Conservation (phyloP, 1,139 yeast genomes). For the Sugiyamaella castrensis region DNA sequence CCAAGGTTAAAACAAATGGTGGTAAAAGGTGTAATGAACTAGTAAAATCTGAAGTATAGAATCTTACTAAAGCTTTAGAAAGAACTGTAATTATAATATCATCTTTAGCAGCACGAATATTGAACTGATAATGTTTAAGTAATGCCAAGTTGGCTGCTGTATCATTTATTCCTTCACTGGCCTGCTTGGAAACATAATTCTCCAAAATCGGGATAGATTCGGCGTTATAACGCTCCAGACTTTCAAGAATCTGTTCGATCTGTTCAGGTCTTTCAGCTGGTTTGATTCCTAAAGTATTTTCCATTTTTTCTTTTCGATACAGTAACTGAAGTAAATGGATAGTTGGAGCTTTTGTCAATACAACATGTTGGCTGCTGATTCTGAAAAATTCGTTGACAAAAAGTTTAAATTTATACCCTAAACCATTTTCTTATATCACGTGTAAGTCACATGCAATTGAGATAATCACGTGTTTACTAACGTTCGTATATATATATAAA, state of each 20-base stretch:
- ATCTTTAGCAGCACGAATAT: constrained; percentile 40
- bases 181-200: constrained; percentile 43
- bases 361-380: too few relatives aligned
- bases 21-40: constrained; percentile 47
- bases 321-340: too few relatives aligned
- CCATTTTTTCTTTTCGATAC: constrained; percentile 24
- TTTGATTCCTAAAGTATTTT: constrained; percentile 32
- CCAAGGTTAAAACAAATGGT: constrained; percentile 36
- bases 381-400: too few relatives aligned
- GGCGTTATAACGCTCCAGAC: constrained; percentile 46
- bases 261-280: constrained; percentile 42
- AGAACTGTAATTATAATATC: constrained; percentile 42
- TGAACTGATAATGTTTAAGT: constrained; percentile 44
- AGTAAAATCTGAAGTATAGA: constrained; percentile 44
- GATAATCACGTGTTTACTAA: too few relatives aligned
- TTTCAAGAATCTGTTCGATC: constrained; percentile 39
- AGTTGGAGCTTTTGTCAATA: too few relatives aligned
- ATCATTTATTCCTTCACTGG: constrained; percentile 41
- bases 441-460: too few relatives aligned
- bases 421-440: too few relatives aligned
- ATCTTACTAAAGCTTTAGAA: constrained; percentile 43
- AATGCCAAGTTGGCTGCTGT: constrained; percentile 47
- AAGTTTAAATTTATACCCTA: too few relatives aligned
- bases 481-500: too few relatives aligned
- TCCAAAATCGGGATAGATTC: constrained; percentile 45